Evolutionary conservation across 2,329 filamentous ascomycete genomes (phyloP).

Genomic region (Cladorrhinum sp.): DNA sequence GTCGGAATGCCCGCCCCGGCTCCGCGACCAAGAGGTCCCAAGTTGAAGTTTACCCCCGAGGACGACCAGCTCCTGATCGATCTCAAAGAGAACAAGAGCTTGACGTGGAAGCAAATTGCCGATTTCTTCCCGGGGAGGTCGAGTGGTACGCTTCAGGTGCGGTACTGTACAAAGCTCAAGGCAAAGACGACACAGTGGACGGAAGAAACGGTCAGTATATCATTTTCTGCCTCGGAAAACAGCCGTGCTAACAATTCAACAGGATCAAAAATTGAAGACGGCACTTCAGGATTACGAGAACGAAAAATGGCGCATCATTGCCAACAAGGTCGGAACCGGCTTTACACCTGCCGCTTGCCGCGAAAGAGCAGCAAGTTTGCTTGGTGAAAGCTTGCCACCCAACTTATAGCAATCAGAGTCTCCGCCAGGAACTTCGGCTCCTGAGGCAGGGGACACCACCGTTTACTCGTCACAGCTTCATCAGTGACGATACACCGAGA

Average conservation of each 20-base stretch:
- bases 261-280: slow-evolving; percentile 75
- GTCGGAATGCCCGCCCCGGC: slow-evolving; percentile 84
- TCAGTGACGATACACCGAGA: slow-evolving; percentile 15
- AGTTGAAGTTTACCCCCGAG: slow-evolving; percentile 90
- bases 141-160: slow-evolving; percentile 86
- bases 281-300: slow-evolving; percentile 83
- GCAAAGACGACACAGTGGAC: slow-evolving; percentile 93
- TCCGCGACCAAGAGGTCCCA: slow-evolving; percentile 76
- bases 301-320: slow-evolving; percentile 89
- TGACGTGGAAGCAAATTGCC: slow-evolving; percentile 97
- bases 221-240: not conserved
- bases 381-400: slow-evolving; percentile 34
- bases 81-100: slow-evolving; percentile 88
- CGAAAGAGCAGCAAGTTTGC: slow-evolving; percentile 69
- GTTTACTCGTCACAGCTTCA: slow-evolving; percentile 39
- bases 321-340: slow-evolving; percentile 84
- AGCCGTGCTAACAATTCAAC: slow-evolving; percentile 9
- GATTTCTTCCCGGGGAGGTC: slow-evolving; percentile 92
- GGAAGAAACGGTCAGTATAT: slow-evolving; percentile 76
- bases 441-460: slow-evolving; percentile 46
- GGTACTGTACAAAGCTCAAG: slow-evolving; percentile 93
- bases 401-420: slow-evolving; percentile 56
- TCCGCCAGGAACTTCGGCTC: slow-evolving; percentile 46
- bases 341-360: slow-evolving; percentile 85
- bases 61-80: slow-evolving; percentile 86